Evolutionary conservation across 2,329 filamentous ascomycete species (phyloP), one percentile per base, ranked within the genome.

Genomic region (Didymella glomerata): DNA sequence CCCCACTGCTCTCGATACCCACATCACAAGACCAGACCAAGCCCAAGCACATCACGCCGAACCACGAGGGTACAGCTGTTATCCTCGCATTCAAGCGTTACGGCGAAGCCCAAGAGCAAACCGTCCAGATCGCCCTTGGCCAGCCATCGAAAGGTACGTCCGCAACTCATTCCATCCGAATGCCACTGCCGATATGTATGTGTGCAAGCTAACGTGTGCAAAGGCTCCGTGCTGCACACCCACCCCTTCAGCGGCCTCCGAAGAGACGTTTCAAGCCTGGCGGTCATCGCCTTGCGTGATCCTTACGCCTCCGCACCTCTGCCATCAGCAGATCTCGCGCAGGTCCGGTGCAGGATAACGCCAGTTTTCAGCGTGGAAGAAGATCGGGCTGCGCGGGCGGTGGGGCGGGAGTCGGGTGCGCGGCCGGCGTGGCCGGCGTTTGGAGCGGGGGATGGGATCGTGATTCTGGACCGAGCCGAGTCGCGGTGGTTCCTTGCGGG

Each of bases 401-500:
- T 38, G n/a, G 62, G 48, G 4, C 22, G 38, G n/a, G 48, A 60
- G 52, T 20, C 58, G 28, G 50, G 55, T 34, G 28, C 8, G 11
- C 11, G 8, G 10, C 28, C 28, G 8, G 60, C 50, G 25, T 70
- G 61, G 65, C 62, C 68, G 14, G 62, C 64, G 59, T 76, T 79
- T 49, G 67, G 66, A 48, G 55, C 66, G 9, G 57, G 48, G 20
- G 77, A 79, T 50, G 73, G 68, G 7, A 44, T 67, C 28, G 71
- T 79, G 16, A 62, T 62, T 4, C 71, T 80, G 47, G 68, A 72
- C 20, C 60, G 67, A 32, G 48, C 61, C 11, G 50, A 59, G 1
- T 70, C 64, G n/a, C 64, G 62, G 22, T 73, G 67, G 67, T 76
- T 72, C 42, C 69, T 79, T 18, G 68, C 62, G 24, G 74, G 68